Percentiles rank a stretch among this genome's conserved stretches.
Evolutionary conservation across 805 yeast genomes (phyloP).

Genomic region (Suhomyces faveliae): DNA sequence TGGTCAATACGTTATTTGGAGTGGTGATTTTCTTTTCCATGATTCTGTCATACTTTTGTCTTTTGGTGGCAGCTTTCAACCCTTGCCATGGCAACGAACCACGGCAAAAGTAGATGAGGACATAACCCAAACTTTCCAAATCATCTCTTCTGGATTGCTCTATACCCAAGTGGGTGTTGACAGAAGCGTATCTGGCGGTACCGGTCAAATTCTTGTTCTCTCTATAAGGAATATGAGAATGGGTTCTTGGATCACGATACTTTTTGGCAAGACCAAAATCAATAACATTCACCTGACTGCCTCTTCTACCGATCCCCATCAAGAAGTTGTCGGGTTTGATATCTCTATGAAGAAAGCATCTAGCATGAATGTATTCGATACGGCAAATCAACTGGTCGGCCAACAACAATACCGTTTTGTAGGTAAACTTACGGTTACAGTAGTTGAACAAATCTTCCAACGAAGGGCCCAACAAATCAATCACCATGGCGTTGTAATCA

Average conservation of each 20-base stretch:
- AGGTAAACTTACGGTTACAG: conserved; percentile 89
- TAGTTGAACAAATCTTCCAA: conserved; percentile 94
- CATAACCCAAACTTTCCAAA: conserved; percentile 91
- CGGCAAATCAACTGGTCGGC: conserved; percentile 95
- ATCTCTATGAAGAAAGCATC: conserved; percentile 85
- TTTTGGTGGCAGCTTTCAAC: conserved; percentile 91
- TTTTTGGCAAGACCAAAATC: conserved; percentile 94
- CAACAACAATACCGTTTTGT: conserved; percentile 85
- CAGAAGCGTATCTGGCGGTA: conserved; percentile 93
- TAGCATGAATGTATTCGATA: conserved; percentile 91
- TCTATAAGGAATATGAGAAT: conserved; percentile 91
- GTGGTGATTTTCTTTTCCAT: conserved; percentile 94
- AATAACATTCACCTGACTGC: conserved; percentile 91
- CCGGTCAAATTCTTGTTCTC: conserved; percentile 97
- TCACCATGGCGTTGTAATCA: conserved; percentile 95
- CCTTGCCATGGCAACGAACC: conserved; percentile 99
- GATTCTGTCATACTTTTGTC: conserved; percentile 94
- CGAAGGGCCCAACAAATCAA: conserved; percentile 92
- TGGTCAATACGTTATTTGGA: conserved; percentile 78
- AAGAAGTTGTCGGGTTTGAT: conserved; percentile 81
- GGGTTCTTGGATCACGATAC: conserved; percentile 91
- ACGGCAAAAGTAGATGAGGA: conserved; percentile 87
- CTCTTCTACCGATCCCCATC: conserved; percentile 90
- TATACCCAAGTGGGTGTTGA: conserved; percentile 94
- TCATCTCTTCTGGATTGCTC: conserved; percentile 98